phyloP scores from a whole-genome alignment of 176 grass and related monocot species.

The Metroxylon sagu region DNA sequence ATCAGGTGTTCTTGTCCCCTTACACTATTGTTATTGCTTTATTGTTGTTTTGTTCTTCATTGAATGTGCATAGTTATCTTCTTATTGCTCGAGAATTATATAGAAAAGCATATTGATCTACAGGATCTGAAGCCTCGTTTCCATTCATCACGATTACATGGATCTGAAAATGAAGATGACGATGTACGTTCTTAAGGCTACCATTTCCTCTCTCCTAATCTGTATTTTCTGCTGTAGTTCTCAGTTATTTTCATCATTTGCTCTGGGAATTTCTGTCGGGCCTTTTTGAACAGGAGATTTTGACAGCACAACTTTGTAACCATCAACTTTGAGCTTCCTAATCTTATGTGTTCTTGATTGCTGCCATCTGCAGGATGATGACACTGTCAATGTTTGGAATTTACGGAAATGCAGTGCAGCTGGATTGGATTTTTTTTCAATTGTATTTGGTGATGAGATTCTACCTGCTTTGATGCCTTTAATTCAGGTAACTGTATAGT shows the following conservation, averaged over 20 bases:
- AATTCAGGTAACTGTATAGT: slow-evolving; percentile 54
- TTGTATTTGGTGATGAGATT: slow-evolving; percentile 81
- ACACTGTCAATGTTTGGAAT: slow-evolving; percentile 93
- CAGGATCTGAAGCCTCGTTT: slow-evolving; percentile 98
- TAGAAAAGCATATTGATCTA: slow-evolving; percentile 20
- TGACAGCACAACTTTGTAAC: too few species aligned
- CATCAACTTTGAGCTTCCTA: too few species aligned
- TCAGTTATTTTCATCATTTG: too few species aligned
- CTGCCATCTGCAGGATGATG: slow-evolving; percentile 61
- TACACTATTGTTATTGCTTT: background rate
- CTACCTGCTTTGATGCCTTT: slow-evolving; percentile 94
- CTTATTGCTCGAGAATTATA: slow-evolving; percentile 16
- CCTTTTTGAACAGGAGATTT: too few species aligned
- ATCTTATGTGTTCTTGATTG: background rate
- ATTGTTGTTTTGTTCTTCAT: background rate
- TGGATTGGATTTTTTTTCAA: slow-evolving; percentile 92
- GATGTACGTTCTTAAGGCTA: slow-evolving; percentile 42
- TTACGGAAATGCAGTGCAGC: slow-evolving; percentile 92
- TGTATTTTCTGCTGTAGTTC: slow-evolving; percentile 5
- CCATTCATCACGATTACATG: slow-evolving; percentile 93
- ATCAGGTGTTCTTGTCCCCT: slow-evolving; percentile 60
- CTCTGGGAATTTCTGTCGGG: too few species aligned
- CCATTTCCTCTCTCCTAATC: background rate
- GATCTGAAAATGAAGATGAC: slow-evolving; percentile 78
- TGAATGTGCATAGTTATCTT: background rate